Percentiles rank a stretch among this genome's conserved stretches.
Conservation (phyloP, 371 early-diverging fungal genomes). For the Chytridiales sp. region DNA sequence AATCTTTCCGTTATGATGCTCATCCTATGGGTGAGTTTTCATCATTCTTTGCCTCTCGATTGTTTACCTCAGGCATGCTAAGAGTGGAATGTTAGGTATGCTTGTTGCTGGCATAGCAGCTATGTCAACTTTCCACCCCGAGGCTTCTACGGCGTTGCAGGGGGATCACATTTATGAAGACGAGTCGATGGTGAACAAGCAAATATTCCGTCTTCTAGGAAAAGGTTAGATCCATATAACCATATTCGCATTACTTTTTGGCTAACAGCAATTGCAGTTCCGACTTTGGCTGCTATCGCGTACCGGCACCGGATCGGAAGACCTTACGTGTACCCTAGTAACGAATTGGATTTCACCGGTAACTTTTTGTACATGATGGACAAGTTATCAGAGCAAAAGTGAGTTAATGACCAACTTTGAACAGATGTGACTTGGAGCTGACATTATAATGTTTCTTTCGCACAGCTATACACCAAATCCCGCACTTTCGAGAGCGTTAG, state of each 20-base stretch:
- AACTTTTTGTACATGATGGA: slow-evolving; percentile 67
- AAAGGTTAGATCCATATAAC: slow-evolving; percentile 33
- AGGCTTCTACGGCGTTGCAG: slow-evolving; percentile 46
- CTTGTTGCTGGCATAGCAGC: slow-evolving; percentile 38
- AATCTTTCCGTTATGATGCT: slow-evolving; percentile 56
- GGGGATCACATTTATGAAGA: slow-evolving; percentile 46
- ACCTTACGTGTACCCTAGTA: slow-evolving; percentile 54
- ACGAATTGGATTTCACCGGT: slow-evolving; percentile 56
- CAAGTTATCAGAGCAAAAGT: slow-evolving; percentile 54
- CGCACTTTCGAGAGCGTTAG: slow-evolving; percentile 56
- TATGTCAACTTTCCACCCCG: slow-evolving; percentile 64
- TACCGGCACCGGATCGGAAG: slow-evolving; percentile 58
- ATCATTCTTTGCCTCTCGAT: slow-evolving; percentile 28
- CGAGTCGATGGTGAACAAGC: slow-evolving; percentile 56
- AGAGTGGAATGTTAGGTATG: slow-evolving; percentile 17
- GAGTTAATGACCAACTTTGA: too few species aligned
- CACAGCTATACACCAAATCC: slow-evolving; percentile 61
- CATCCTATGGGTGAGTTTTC: slow-evolving; percentile 68
- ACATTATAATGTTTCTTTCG: too few species aligned
- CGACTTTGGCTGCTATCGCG: slow-evolving; percentile 30
- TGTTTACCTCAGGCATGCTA: not conserved
- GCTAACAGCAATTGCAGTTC: slow-evolving; percentile 2
- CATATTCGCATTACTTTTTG: not conserved
- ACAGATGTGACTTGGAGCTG: too few species aligned
- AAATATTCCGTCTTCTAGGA: slow-evolving; percentile 62